Evolutionary conservation across 257 asterid species (phyloP).

Genomic region (Solanum arcanum): DNA sequence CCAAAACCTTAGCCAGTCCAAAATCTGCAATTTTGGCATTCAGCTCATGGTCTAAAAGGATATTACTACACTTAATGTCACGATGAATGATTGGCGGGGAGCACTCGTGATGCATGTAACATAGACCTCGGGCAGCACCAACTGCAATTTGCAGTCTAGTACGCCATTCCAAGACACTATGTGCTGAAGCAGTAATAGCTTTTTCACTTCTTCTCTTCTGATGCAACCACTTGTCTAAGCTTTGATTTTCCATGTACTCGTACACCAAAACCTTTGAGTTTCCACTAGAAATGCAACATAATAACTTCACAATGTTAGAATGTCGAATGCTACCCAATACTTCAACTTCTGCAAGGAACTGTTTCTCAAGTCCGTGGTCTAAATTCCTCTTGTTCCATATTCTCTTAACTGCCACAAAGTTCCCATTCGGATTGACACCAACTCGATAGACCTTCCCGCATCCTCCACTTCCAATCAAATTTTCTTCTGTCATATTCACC

Average conservation of each 20-base stretch:
- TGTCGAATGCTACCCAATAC: slow-evolving; percentile 41
- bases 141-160: slow-evolving; percentile 32
- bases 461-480: slow-evolving; percentile 45
- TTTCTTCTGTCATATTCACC: slow-evolving; percentile 19
- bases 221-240: slow-evolving; percentile 43
- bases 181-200: neutral
- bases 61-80: slow-evolving; percentile 43
- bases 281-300: slow-evolving; percentile 39
- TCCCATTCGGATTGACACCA: slow-evolving; percentile 13
- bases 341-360: slow-evolving; percentile 36
- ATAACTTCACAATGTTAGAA: slow-evolving; percentile 40
- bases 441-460: slow-evolving; percentile 45
- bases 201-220: slow-evolving; percentile 22
- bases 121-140: slow-evolving; percentile 48
- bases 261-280: slow-evolving; percentile 40
- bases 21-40: slow-evolving; percentile 39
- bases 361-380: slow-evolving; percentile 28
- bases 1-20: slow-evolving; percentile 8
- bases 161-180: slow-evolving; percentile 32
- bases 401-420: slow-evolving; percentile 40
- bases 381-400: slow-evolving; percentile 23
- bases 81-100: slow-evolving; percentile 34
- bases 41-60: slow-evolving; percentile 32
- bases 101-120: slow-evolving; percentile 55
- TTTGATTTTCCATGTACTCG: slow-evolving; percentile 43